Conservation (phyloP, 2,329 filamentous ascomycete genomes). For the Nothophoma quercina region DNA sequence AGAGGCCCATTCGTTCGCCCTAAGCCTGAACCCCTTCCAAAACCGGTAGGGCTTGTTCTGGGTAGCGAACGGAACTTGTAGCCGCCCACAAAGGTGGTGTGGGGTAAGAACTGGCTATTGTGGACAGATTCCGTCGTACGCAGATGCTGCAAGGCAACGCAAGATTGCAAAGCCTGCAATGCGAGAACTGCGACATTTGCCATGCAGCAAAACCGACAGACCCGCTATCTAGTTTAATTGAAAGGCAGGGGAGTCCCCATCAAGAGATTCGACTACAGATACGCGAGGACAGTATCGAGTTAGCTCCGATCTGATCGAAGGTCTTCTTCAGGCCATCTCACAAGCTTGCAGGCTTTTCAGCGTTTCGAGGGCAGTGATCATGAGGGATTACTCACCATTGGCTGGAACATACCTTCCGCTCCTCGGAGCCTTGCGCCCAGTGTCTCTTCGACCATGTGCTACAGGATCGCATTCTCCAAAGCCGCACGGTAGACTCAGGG, state of each 20-base stretch:
- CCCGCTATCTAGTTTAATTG: conserved; percentile 3
- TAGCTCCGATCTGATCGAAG: conserved; percentile 19
- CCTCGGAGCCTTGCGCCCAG: conserved; percentile 1
- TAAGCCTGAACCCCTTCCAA: conserved; percentile 7
- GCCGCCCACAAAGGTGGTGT: neutral
- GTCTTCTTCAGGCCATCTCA: conserved; percentile 1
- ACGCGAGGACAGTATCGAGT: conserved; percentile 12
- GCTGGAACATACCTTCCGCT: neutral
- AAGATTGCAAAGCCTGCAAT: conserved; percentile 2
- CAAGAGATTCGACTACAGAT: conserved; percentile 9
- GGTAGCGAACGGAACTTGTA: conserved; percentile 6
- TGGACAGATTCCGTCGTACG: neutral
- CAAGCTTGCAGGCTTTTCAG: conserved; percentile 18
- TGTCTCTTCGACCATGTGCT: neutral
- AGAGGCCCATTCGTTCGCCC: conserved; percentile 6
- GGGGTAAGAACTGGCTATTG: conserved; percentile 4
- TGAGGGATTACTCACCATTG: neutral
- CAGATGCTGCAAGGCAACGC: conserved; percentile 1
- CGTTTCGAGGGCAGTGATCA: neutral
- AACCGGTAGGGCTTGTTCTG: neutral
- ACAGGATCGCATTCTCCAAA: conserved; percentile 1
- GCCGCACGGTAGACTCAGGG: neutral
- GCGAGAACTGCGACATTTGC: neutral
- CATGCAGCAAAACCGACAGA: conserved; percentile 1
- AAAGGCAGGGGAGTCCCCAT: conserved; percentile 13